Conservation (phyloP, 2,329 filamentous ascomycete species). For the Paecilomyces dactylethromorphus region DNA sequence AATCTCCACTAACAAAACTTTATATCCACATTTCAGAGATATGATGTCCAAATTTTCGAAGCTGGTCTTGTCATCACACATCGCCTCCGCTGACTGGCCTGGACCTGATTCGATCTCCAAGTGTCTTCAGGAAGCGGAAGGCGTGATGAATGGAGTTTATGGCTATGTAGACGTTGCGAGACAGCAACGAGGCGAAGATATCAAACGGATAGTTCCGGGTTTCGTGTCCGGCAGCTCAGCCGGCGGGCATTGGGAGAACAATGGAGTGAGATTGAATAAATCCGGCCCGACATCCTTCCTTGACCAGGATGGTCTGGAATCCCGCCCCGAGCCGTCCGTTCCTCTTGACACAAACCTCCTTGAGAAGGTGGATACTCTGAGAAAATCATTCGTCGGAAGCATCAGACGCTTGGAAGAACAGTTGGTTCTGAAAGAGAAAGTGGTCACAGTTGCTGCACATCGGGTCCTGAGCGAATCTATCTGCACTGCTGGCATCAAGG, state of each 20-base stretch:
- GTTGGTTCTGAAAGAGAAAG: conserved; percentile 69
- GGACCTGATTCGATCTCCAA: conserved; percentile 91
- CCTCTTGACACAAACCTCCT: conserved; percentile 70
- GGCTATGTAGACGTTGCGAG: conserved; percentile 94
- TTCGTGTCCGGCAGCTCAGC: conserved; percentile 80
- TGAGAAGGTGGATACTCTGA: conserved; percentile 78
- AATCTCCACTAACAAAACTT: conserved; percentile 92
- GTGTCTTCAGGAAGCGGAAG: conserved; percentile 94
- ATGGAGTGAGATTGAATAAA: conserved; percentile 57
- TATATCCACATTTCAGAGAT: conserved; percentile 95
- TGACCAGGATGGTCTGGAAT: conserved; percentile 78
- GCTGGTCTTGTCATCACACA: conserved; percentile 93
- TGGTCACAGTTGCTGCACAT: conserved; percentile 72
- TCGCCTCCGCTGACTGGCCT: conserved; percentile 92
- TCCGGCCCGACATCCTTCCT: conserved; percentile 64
- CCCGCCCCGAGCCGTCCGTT: conserved; percentile 62
- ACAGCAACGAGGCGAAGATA: conserved; percentile 87
- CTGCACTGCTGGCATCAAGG: conserved; percentile 68
- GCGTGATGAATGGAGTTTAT: conserved; percentile 86
- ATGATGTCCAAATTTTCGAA: conserved; percentile 99
- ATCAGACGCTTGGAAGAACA: conserved; percentile 84
- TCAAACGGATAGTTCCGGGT: conserved; percentile 85
- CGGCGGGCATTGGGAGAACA: conserved; percentile 80
- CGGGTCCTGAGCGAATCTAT: conserved; percentile 74
- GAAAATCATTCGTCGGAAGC: conserved; percentile 75